Evolutionary conservation across 805 yeast genomes (phyloP), one percentile per base, ranked within the genome.

Genomic region (Candida schatavii): DNA sequence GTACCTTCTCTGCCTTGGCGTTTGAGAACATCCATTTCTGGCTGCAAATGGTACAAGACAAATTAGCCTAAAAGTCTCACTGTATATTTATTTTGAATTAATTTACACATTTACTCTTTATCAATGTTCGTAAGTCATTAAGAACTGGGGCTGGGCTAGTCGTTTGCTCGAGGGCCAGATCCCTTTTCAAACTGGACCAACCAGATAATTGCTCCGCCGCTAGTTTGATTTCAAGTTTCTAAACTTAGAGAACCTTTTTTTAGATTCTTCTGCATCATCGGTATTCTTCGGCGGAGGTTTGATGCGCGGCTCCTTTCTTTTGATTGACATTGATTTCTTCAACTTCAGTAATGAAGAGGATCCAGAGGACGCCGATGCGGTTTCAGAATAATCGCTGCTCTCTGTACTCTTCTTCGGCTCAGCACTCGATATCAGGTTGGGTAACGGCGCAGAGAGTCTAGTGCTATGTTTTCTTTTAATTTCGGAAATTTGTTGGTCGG

Each of bases 301-400:
- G 19, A 15, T 17, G 17, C 17, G 19, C 13, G 34, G 10, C 10
- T 13, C 34, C 34, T 30, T 17, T 7, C 34, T 13, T 14, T 30
- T 30, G 34, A 30, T 30, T 9, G 32, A 15, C 21, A 36, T 36
- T 4, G 39, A 36, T n/a, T 25, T 36, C 19, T 22, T 36, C 17
- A 36, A 17, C n/a, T 36, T 36, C 26, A 25, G 17, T 15, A 33
- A 20, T 20, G 36, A 33, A 18, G 39, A 36, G 10, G 21, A 13
- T 15, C 9, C 9, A 17, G 26, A 9, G 20, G 15, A 11, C 6
- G 14, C 20, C 7, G 38, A 18, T 6, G 27, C 19, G 6, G 18
- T 6, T 6, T 18, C 25, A 23, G 17, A 13, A 14, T 19, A 13
- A 9, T 19, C 36, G 21, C 23, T 17, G 34, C 13, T 7, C 9